Evolutionary conservation across 2,329 filamentous ascomycete genomes (phyloP), one percentile per base, ranked within the genome.

Genomic region (Hypocrella siamensis): DNA sequence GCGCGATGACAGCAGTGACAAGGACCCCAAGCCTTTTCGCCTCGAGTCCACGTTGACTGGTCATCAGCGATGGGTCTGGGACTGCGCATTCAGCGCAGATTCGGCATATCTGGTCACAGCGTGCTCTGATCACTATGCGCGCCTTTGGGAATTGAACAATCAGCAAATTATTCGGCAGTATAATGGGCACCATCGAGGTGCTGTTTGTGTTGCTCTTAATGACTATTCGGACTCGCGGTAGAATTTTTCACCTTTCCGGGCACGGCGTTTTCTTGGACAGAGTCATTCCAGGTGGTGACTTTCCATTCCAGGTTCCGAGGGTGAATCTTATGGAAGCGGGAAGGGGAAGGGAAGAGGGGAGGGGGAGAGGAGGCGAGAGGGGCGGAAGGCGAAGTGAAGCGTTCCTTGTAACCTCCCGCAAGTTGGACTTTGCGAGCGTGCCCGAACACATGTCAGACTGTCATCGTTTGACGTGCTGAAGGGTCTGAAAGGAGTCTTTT

Each of bases 61-160:
- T 33, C 86, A 94, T 56, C 86, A 94, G 58, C 76, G 86, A 33
- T 94, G 86, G 86, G 86, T 94, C 1, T 94, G 86, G 86, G 86
- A 94, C 53, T 94, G 86, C 47, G 86, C 86, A 1, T 94, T 94
- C 57, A 88, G 80, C 38, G 86, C 86, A 17, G 86, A 94, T 52
- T 86, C 79, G 21, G 86, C 86, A 1, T 94, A 94, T 48, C 64
- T 94, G 6, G 86, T 94, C 10, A 94, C 86, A 1, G 85, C 86
- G 5, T 93, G 84, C 51, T 88, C 79, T 26, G 86, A 94, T 51
- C 86, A 94, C 53, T 94, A 93, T 50, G 86, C 86, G 3, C 69
- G 86, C 14, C 60, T 94, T 35, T 94, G 86, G 86, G 86, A 94
- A 60, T 62, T 94, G 40, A 63, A 69, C 40, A 85, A 78, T 42